Base-by-base conservation (phyloP, 768 basidiomycete genomes). In the Suillus decipiens region DNA sequence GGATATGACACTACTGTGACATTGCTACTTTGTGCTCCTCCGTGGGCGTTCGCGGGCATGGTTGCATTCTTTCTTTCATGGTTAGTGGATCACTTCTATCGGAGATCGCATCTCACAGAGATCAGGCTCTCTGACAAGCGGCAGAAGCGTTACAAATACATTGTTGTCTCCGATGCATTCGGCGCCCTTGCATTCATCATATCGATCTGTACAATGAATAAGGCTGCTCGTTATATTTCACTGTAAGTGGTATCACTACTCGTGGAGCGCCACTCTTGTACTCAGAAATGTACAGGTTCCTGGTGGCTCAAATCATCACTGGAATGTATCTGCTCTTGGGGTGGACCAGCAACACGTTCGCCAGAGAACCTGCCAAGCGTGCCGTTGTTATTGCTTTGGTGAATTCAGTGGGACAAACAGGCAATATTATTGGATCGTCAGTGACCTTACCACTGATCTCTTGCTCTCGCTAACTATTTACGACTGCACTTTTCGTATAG, bases 321-420 rank as follows among this genome's bases (percentile, higher is more conserved):
- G n/a, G n/a, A n/a, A n/a, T n/a, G n/a, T n/a, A n/a, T n/a, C 17
- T 51, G 50, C 15, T 51, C 50, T 10, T 28, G 5, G 50, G 50
- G 28, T 51, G 50, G 50, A 31, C 31, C 50, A 51, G 2, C 50
- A 33, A 51, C 31, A 51, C 50, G 10, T 51, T 51, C 9, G 15
- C 17, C 50, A 51, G 50, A 51, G 50, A 51, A 51, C 50, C 50
- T 28, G 50, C 50, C 15, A 51, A 51, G 28, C 50, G 28, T 9
- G 50, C 50, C 17, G 50, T 51, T 51, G 50, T 15, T 51, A 31
- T 51, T 51, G 50, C 50, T 17, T 9, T 51, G 50, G 31, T 31
- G 28, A 31, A 51, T 5, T 1, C 50, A 31, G 9, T 33, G 15
- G 50, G 9, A 17, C 50, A 51, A 9, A 33, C 1, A 19, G 50